Percentiles rank a stretch among this genome's conserved stretches.
phyloP scores from a whole-genome alignment of 2,329 filamentous ascomycete genomes.

The Arachnopeziza araneosa region DNA sequence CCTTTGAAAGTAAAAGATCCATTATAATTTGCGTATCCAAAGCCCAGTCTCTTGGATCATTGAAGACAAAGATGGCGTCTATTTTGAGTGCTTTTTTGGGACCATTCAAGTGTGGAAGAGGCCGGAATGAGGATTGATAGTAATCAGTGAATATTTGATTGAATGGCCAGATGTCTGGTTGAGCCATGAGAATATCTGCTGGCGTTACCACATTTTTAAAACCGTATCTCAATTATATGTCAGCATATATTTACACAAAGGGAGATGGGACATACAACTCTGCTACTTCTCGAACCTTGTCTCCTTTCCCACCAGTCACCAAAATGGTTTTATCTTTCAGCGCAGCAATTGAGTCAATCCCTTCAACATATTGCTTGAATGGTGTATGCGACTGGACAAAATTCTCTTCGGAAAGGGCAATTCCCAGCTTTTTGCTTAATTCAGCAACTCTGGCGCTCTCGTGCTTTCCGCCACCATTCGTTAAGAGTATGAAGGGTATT shows the following conservation, averaged over 20 bases:
- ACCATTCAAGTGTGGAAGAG: constrained; percentile 48
- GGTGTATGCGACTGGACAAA: constrained; percentile 92
- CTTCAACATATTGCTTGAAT: constrained; percentile 64
- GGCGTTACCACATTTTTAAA: constrained; percentile 81
- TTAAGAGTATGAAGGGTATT: constrained; percentile 90
- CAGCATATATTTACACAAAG: constrained; percentile 4
- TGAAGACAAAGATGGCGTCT: constrained; percentile 89
- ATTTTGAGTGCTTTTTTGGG: constrained; percentile 59
- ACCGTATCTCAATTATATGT: constrained; percentile 48
- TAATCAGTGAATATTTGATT: constrained; percentile 57
- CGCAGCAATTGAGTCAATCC: constrained; percentile 46
- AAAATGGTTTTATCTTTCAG: constrained; percentile 62
- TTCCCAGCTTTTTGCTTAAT: constrained; percentile 58
- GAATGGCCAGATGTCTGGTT: constrained; percentile 81
- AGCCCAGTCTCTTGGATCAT: constrained; percentile 94
- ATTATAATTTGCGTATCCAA: constrained; percentile 80
- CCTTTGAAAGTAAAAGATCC: constrained; percentile 73
- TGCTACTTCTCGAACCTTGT: constrained; percentile 52
- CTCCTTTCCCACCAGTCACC: constrained; percentile 55
- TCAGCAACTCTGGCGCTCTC: constrained; percentile 70
- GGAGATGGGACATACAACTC: constrained; percentile 39
- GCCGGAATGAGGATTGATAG: constrained; percentile 52
- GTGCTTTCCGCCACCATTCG: constrained; percentile 86
- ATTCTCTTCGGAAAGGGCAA: constrained; percentile 59
- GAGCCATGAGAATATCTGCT: constrained; percentile 69